These are phyloP conservation scores for Anethum foeniculum DNA, from an alignment of 140 eudicot species.

Conservation along the genomic window DNA sequence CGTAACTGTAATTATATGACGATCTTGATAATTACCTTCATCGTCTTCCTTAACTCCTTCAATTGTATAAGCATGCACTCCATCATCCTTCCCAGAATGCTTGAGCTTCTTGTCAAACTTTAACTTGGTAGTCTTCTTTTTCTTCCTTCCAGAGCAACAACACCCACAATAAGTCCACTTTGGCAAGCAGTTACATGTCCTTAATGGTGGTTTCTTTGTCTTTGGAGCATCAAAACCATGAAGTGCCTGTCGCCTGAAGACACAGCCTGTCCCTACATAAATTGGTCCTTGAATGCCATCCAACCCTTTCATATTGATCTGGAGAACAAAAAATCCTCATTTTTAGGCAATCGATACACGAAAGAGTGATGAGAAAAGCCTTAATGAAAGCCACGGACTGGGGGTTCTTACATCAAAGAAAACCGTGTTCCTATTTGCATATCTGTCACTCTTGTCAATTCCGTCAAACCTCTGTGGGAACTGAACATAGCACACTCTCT, in stretches of 20 bases:
- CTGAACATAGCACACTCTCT: conserved; percentile 65
- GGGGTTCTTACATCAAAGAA: conserved; percentile 58
- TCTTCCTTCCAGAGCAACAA: conserved; percentile 41
- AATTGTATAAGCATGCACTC: conserved; percentile 39
- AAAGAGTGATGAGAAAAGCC: neutral
- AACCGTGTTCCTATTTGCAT: conserved; percentile 63
- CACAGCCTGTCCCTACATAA: conserved; percentile 81
- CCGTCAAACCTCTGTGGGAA: conserved; percentile 79
- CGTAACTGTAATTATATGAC: neutral
- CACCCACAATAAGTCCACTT: conserved; percentile 49
- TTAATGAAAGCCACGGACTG: neutral
- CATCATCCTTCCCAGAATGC: conserved; percentile 39
- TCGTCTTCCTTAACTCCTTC: conserved; percentile 47
- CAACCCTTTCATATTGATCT: conserved; percentile 80
- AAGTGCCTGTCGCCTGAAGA: conserved; percentile 68
- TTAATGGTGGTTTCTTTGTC: conserved; percentile 49
- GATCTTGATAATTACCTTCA: conserved; percentile 30
- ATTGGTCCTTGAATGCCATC: conserved; percentile 86
- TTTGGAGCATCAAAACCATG: conserved; percentile 70
- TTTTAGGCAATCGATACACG: neutral
- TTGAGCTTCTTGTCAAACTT: conserved; percentile 35
- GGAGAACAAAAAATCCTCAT: neutral
- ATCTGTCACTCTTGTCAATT: conserved; percentile 58
- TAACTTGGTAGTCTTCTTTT: conserved; percentile 26
- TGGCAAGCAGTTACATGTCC: conserved; percentile 75